Conservation (phyloP, 306 rosid species). For the Fragaria iinumae region DNA sequence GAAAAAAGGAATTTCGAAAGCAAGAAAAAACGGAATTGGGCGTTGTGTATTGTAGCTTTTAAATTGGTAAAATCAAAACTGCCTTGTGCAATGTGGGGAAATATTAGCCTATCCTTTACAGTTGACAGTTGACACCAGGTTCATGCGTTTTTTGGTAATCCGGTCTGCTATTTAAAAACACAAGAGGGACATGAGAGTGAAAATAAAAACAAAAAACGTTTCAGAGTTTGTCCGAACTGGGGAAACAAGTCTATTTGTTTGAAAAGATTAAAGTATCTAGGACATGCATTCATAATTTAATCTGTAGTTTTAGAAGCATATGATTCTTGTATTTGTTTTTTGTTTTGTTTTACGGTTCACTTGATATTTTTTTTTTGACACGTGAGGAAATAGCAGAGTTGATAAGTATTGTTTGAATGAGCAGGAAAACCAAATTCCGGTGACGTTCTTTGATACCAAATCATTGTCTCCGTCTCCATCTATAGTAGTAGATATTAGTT, state of each 20-base stretch:
- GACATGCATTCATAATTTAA: background rate
- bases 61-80: background rate
- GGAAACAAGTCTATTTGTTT: no score
- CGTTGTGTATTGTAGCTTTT: background rate
- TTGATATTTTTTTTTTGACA: background rate
- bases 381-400: background rate
- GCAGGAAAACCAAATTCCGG: background rate
- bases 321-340: background rate
- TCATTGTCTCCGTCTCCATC: background rate
- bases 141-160: background rate
- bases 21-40: background rate
- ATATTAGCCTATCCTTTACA: background rate
- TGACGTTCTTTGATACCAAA: background rate
- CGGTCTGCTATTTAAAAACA: background rate
- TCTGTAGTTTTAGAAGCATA: no score
- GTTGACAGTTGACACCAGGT: background rate
- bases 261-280: background rate
- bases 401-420: background rate
- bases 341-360: background rate
- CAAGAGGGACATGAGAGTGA: background rate
- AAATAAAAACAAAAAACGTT: no score
- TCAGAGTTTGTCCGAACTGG: background rate
- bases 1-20: background rate
- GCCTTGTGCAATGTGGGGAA: background rate
- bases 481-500: background rate